Conservation (phyloP, 2,329 filamentous ascomycete species). For the Xylaria multiplex region DNA sequence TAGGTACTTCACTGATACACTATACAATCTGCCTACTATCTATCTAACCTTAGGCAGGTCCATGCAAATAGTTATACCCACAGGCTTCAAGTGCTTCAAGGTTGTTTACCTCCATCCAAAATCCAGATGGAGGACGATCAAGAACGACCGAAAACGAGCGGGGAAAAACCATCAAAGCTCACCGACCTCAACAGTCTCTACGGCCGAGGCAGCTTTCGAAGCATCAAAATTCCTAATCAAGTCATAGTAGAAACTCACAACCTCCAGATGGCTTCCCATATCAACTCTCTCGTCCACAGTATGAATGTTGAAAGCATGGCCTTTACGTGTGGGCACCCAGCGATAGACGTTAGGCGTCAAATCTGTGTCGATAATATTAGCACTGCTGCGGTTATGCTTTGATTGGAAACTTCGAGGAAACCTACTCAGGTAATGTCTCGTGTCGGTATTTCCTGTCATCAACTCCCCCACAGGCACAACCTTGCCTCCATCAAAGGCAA, state of each 20-base stretch:
- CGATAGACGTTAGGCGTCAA: constrained; percentile 53
- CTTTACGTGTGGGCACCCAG: constrained; percentile 52
- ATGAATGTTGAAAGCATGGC: constrained; percentile 48
- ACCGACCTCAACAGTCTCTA: constrained; percentile 24
- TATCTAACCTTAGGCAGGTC: too few relatives aligned
- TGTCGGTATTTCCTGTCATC: constrained; percentile 53
- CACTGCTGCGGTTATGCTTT: constrained; percentile 15
- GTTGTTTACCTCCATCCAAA: too few relatives aligned
- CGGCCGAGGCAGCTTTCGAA: constrained; percentile 36
- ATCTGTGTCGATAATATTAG: constrained; percentile 38
- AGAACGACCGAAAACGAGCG: background rate
- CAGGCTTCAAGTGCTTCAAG: too few relatives aligned
- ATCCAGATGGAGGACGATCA: background rate
- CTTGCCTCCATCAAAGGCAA: constrained; percentile 50
- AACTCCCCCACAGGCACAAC: constrained; percentile 52
- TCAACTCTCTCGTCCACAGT: constrained; percentile 54
- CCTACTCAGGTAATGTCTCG: constrained; percentile 52
- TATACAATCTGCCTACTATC: too few relatives aligned
- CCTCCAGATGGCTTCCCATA: constrained; percentile 53
- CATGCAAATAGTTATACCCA: too few relatives aligned
- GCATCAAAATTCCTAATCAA: constrained; percentile 52
- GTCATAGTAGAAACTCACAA: constrained; percentile 53
- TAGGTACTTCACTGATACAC: too few relatives aligned
- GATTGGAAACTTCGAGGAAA: constrained; percentile 5
- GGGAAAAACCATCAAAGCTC: constrained; percentile 37